Evolutionary conservation across 495 filamentous ascomycete species (phyloP).

Genomic region (Penicillium silybi): DNA sequence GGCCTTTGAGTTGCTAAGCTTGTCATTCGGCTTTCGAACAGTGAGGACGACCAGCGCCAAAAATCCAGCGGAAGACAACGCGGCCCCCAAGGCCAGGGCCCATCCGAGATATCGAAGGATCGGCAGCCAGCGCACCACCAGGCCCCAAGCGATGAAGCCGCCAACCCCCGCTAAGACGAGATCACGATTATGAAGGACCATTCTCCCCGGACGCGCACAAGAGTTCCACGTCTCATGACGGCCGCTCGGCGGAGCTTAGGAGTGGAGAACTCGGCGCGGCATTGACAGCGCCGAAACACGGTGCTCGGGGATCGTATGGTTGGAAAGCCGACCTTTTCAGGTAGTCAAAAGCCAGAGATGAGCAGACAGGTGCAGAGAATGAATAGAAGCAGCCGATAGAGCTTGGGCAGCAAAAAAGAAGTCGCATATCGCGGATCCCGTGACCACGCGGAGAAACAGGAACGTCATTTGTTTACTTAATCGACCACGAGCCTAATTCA

Average conservation of each 20-base stretch:
- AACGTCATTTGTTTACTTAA: constrained; percentile 36
- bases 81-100: constrained; percentile 65
- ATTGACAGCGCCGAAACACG: constrained; percentile 6
- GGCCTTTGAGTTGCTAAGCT: constrained; percentile 22
- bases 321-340: neutral
- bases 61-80: constrained; percentile 49
- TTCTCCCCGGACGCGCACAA: constrained; percentile 42
- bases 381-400: neutral
- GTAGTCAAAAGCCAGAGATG: neutral
- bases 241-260: constrained; percentile 20
- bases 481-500: constrained; percentile 6
- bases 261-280: constrained; percentile 14
- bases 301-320: neutral
- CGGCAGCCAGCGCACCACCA: constrained; percentile 74
- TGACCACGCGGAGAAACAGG: constrained; percentile 7
- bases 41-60: constrained; percentile 59
- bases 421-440: constrained; percentile 11
- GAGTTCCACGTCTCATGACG: constrained; percentile 33
- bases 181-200: constrained; percentile 77
- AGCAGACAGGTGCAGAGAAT: neutral
- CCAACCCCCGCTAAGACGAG: constrained; percentile 64
- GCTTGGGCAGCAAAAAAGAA: neutral
- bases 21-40: constrained; percentile 43
- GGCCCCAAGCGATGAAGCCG: constrained; percentile 81
- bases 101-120: constrained; percentile 74